Base-by-base conservation (phyloP, 192 early-diverging fungal species). In the Backusella parvicylindrica region DNA sequence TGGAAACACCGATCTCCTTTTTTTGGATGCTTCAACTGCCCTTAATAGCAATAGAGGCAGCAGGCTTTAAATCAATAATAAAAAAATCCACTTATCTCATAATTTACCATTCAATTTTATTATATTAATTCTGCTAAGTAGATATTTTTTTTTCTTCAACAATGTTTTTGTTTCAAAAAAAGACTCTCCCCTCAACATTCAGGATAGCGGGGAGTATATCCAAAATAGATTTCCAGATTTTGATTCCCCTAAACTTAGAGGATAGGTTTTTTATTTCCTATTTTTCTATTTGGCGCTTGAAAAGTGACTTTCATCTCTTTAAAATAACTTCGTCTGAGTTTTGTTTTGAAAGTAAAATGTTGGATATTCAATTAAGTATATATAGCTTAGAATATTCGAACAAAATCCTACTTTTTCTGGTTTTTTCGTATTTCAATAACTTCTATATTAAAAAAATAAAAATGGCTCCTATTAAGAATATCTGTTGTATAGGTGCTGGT, bases 401-500 rank as follows among this genome's bases (percentile, higher is more conserved):
- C n/a, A n/a, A n/a, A n/a, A n/a, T 37, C 18, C 50, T 56, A 9
- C 64, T 66, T 18, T 32, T 66, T 32, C 6, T 26, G 26, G 13
- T 18, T 31, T 35, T 35, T 37, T 35, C 11, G 35, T 35, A 23
- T 35, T 35, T 66, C 33, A 66, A n/a, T 8, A 36, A 66, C 13
- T n/a, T 35, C 12, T n/a, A 16, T 47, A 47, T n/a, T 47, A 47
- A 47, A 47, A 38, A 23, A 63, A 13, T 32, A 40, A 70, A n/a
- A 15, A 76, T 68, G 64, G 53, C 43, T 36, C 32, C 63, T 36
- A 16, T 81, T 64, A 86, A 85, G 63, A 91, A 91, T 77, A 95
- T 98, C 66, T 96, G 95, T 85, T 98, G 95, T 75, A 93, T 98
- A 77, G 96, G 96, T 73, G 96, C 96, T 70, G 96, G 96, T 72